These are phyloP conservation scores for Plectosphaerella sp. DNA, from an alignment of 2,329 filamentous ascomycete species.

Conservation along the genomic window DNA sequence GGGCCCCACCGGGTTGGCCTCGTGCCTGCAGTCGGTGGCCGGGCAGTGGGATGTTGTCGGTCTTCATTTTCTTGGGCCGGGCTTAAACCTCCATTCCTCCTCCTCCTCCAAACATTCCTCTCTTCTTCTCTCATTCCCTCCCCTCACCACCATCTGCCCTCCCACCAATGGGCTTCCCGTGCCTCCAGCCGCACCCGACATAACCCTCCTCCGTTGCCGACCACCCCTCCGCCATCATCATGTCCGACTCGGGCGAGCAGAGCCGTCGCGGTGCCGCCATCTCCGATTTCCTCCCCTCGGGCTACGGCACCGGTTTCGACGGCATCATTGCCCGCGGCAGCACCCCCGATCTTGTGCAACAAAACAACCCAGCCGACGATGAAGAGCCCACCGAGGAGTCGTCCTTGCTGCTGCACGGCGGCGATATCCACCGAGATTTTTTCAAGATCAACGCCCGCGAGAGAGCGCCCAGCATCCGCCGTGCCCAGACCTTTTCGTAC, in stretches of 20 bases:
- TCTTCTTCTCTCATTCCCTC: neutral
- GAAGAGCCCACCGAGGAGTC: constrained; percentile 43
- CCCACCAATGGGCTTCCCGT: neutral
- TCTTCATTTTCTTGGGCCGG: neutral
- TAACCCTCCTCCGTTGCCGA: too few species aligned
- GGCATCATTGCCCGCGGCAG: constrained; percentile 5
- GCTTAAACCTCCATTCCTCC: neutral
- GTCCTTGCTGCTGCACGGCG: constrained; percentile 68
- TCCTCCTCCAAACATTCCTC: neutral
- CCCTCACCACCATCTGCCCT: neutral
- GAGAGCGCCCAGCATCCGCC: constrained; percentile 35
- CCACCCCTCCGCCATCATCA: neutral
- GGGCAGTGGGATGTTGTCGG: neutral
- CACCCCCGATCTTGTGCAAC: constrained; percentile 1
- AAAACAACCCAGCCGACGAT: constrained; percentile 17
- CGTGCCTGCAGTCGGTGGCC: neutral
- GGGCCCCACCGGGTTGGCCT: neutral
- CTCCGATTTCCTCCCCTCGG: constrained; percentile 11
- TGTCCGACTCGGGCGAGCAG: constrained; percentile 2
- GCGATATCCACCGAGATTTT: constrained; percentile 74
- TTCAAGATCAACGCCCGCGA: constrained; percentile 65
- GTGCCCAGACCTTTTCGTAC: constrained; percentile 65
- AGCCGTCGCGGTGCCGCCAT: constrained; percentile 7
- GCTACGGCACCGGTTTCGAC: constrained; percentile 12
- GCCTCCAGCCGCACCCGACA: too few species aligned